Evolutionary conservation across 23 red algal genomes (phyloP), one percentile per base, ranked within the genome.

Genomic region (Agarophyton chilense): DNA sequence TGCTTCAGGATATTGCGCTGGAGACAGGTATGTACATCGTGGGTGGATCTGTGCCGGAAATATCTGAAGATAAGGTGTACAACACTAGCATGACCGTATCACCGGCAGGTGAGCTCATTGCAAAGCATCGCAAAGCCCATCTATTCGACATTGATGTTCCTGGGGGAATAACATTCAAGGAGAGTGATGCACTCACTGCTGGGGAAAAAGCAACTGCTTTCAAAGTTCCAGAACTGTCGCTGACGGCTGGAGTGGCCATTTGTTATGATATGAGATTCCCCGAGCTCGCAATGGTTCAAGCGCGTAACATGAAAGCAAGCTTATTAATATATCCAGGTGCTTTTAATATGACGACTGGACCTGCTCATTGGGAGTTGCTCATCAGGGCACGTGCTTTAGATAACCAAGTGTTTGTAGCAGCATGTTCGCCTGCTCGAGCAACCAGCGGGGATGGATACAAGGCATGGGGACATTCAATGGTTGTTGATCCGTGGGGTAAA

Each of bases 291-390:
- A 80, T 73, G 56, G 82, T 92, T 10, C 80, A 96, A 45, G 67
- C 90, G 33, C 75, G 95, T 13, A 51, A 81, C 18, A 73, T 81
- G 29, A 84, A 78, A 21, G 89, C 87, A 10, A 56, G 60, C 57
- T 36, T 99, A 52, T 55, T 99, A 39, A 54, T 92, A 17, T 92
- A 90, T 73, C 97, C 97, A 2, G 97, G 93, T 50, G 97, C 97
- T n/a, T 99, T 99, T 79, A 99, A 99, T 55, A 94, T 96, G 93
- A 99, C 97, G 21, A 99, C 97, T 1, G 97, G 97, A 1, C 97
- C 97, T 2, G 90, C 93, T 49, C 97, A 99, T 43, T 99, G 97
- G 97, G 97, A 99, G 73, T 78, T 99, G 35, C 58, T 99, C 16
- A 36, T 94, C 61, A 53, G 97, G 24, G 91, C 93, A 0, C 72